Evolutionary conservation across 371 early-diverging fungal species (phyloP).

Genomic region (Entomophthora muscae): DNA sequence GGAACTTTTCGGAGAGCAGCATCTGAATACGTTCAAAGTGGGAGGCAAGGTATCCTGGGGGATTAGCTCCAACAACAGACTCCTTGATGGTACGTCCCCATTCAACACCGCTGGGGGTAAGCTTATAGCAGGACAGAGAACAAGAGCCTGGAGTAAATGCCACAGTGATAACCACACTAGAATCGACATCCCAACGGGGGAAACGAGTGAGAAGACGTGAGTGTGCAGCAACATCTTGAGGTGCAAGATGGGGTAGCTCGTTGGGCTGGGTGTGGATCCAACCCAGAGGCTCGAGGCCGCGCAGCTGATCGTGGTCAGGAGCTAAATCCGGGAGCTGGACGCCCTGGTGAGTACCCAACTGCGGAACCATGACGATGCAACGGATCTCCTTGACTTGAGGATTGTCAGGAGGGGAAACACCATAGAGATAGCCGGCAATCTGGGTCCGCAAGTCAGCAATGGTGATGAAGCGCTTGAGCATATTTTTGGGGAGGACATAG

Average conservation of each 20-base stretch:
- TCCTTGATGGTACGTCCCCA: slow-evolving; percentile 81
- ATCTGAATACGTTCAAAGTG: slow-evolving; percentile 92
- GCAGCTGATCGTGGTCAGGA: slow-evolving; percentile 81
- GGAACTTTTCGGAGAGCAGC: slow-evolving; percentile 81
- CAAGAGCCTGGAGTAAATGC: slow-evolving; percentile 96
- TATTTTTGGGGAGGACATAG: slow-evolving; percentile 91
- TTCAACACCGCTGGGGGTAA: slow-evolving; percentile 87
- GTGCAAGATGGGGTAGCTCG: slow-evolving; percentile 75
- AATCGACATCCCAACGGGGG: slow-evolving; percentile 90
- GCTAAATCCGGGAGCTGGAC: slow-evolving; percentile 77
- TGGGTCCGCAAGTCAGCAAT: slow-evolving; percentile 91
- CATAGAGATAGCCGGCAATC: slow-evolving; percentile 89
- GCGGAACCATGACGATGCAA: slow-evolving; percentile 88
- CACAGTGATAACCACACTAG: slow-evolving; percentile 74
- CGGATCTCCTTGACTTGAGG: slow-evolving; percentile 92
- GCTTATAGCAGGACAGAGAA: slow-evolving; percentile 85
- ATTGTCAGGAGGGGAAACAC: slow-evolving; percentile 81
- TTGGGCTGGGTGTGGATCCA: slow-evolving; percentile 96
- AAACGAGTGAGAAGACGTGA: slow-evolving; percentile 70
- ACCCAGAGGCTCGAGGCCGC: slow-evolving; percentile 87
- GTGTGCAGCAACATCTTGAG: slow-evolving; percentile 84
- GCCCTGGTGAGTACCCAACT: slow-evolving; percentile 89
- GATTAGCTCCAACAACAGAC: slow-evolving; percentile 44
- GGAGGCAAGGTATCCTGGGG: slow-evolving; percentile 70
- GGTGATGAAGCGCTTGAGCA: slow-evolving; percentile 87